These are phyloP conservation scores for Gossypium stocksii DNA, from an alignment of 345 rosid species.

Conservation along the genomic window DNA sequence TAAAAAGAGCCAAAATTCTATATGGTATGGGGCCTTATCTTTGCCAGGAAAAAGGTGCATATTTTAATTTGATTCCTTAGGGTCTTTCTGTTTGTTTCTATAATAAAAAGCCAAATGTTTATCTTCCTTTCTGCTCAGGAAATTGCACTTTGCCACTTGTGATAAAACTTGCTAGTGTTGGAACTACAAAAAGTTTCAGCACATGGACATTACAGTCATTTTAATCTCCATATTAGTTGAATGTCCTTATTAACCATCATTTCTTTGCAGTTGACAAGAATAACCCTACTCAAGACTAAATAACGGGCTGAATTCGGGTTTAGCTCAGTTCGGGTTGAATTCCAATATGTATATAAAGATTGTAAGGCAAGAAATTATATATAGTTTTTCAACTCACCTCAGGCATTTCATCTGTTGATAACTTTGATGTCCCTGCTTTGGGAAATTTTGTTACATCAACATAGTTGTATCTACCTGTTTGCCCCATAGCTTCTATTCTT, in stretches of 20 bases:
- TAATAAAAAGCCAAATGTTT: background rate
- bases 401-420: background rate
- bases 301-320: background rate
- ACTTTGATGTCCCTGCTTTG: conserved; percentile 10
- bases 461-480: conserved; percentile 1
- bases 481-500: background rate
- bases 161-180: background rate
- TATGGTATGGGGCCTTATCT: conserved; percentile 1
- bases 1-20: background rate
- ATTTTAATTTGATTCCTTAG: background rate
- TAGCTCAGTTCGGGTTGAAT: too few relatives aligned
- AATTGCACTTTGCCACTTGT: background rate
- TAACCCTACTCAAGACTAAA: background rate
- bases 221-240: background rate
- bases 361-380: background rate
- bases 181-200: background rate
- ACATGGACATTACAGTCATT: conserved; percentile 1
- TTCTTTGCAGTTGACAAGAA: background rate
- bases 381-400: conserved; percentile 1
- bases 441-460: background rate
- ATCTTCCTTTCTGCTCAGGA: background rate
- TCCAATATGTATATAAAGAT: background rate
- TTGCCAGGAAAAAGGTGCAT: background rate
- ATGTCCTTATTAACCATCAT: background rate
- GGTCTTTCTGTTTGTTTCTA: background rate